phyloP scores from a whole-genome alignment of 352 stramenopile genomes.

The Plasmopara viticola region DNA sequence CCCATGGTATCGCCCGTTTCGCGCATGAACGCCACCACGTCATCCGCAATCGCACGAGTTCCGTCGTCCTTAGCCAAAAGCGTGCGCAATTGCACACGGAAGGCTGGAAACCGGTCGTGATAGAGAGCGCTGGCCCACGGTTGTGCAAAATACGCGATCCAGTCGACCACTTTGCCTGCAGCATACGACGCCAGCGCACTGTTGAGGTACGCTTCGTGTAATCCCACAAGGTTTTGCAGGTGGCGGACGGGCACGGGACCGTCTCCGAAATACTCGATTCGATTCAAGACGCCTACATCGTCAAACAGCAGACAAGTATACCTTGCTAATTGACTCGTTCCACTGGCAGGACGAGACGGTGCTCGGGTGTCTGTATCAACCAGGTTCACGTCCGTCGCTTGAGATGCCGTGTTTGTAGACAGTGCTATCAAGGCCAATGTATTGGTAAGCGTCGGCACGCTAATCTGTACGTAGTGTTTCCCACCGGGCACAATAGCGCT shows the following conservation, averaged over 20 bases:
- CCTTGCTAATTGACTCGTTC: slow-evolving; percentile 13
- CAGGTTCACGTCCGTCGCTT: slow-evolving; percentile 11
- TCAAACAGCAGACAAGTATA: slow-evolving; percentile 73
- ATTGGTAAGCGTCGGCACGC: slow-evolving; percentile 58
- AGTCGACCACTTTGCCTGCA: slow-evolving; percentile 67
- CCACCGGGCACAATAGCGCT: slow-evolving; percentile 36
- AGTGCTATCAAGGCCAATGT: slow-evolving; percentile 56
- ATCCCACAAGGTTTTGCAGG: slow-evolving; percentile 64
- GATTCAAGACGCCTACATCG: slow-evolving; percentile 63
- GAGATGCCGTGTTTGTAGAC: slow-evolving; percentile 34
- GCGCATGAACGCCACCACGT: slow-evolving; percentile 49
- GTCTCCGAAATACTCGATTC: slow-evolving; percentile 64
- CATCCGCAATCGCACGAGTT: slow-evolving; percentile 53
- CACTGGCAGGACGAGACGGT: slow-evolving; percentile 15
- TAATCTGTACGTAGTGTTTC: slow-evolving; percentile 71
- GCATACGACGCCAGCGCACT: slow-evolving; percentile 66
- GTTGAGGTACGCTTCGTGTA: slow-evolving; percentile 86
- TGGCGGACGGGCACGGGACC: slow-evolving; percentile 54
- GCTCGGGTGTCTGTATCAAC: slow-evolving; percentile 14
- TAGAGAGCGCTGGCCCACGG: slow-evolving; percentile 71
- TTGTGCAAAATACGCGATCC: slow-evolving; percentile 76
- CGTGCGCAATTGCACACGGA: slow-evolving; percentile 48
- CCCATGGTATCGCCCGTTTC: slow-evolving; percentile 66
- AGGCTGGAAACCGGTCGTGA: slow-evolving; percentile 75
- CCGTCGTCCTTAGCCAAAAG: slow-evolving; percentile 67